Evolutionary conservation across 1,284 basidiomycete genomes (phyloP).

Genomic region (Sanghuangporus weigelae): DNA sequence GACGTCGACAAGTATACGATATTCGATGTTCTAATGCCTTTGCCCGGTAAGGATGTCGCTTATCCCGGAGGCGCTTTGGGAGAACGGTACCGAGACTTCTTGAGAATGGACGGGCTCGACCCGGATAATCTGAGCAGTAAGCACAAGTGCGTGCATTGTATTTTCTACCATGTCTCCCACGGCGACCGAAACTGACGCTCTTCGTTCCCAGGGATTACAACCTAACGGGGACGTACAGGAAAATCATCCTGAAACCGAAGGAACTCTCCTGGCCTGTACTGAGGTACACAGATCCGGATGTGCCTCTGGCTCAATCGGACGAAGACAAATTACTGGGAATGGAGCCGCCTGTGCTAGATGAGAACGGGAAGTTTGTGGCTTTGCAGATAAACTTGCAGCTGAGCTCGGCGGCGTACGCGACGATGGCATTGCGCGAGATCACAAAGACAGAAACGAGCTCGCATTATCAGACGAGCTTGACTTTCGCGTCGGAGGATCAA

Average conservation of each 20-base stretch:
- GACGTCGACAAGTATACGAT: constrained; percentile 80
- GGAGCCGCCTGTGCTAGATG: constrained; percentile 59
- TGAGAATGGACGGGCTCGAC: constrained; percentile 83
- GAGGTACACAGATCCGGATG: constrained; percentile 89
- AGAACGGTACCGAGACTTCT: constrained; percentile 76
- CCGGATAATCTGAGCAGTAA: constrained; percentile 82
- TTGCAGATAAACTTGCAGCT: constrained; percentile 77
- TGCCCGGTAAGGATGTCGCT: constrained; percentile 89
- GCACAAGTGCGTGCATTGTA: constrained; percentile 61
- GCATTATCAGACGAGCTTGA: constrained; percentile 79
- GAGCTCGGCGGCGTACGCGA: constrained; percentile 88
- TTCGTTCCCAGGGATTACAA: constrained; percentile 72
- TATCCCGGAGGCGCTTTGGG: constrained; percentile 83
- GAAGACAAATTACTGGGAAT: constrained; percentile 86
- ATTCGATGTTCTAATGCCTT: constrained; percentile 92
- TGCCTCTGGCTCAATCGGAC: constrained; percentile 88
- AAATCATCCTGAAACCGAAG: constrained; percentile 82
- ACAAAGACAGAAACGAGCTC: constrained; percentile 91
- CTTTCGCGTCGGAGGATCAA: constrained; percentile 79
- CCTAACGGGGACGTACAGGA: constrained; percentile 89
- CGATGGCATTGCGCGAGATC: constrained; percentile 91
- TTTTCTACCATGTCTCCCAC: neutral
- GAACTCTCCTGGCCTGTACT: constrained; percentile 78
- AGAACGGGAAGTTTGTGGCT: constrained; percentile 78
- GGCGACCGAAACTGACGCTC: neutral